A percentile compares a stretch with the other conserved stretches of the same genome.
Evolutionary conservation across 2,329 filamentous ascomycete genomes (phyloP).

Genomic region (Pseudogymnoascus sp.): DNA sequence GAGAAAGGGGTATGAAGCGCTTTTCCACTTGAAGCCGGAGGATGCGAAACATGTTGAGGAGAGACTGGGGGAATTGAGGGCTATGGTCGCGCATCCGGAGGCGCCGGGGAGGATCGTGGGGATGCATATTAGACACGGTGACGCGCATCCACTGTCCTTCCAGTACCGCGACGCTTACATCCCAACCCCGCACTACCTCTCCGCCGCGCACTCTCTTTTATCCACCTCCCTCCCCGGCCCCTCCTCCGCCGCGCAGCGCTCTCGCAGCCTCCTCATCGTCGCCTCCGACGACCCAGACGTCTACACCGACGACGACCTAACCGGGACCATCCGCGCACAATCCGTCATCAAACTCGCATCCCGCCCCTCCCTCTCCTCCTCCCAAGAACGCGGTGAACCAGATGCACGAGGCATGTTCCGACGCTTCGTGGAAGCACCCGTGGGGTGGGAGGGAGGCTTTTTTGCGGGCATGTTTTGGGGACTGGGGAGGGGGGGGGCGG

Average conservation of each 20-base stretch:
- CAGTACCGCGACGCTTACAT: conserved; percentile 73
- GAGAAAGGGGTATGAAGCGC: conserved; percentile 59
- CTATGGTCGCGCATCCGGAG: conserved; percentile 33
- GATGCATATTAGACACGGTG: conserved; percentile 72
- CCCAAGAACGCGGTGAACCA: conserved; percentile 19
- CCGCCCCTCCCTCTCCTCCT: conserved; percentile 33
- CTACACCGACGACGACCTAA: conserved; percentile 56
- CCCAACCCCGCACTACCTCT: conserved; percentile 59
- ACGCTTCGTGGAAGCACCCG: conserved; percentile 64
- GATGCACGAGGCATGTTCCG: conserved; percentile 40
- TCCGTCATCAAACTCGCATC: conserved; percentile 67
- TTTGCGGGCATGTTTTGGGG: conserved; percentile 75
- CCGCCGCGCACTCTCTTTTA: conserved; percentile 48
- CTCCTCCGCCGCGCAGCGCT: conserved; percentile 27
- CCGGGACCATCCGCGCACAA: conserved; percentile 53
- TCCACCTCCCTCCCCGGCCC: conserved; percentile 39
- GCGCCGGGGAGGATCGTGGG: conserved; percentile 51
- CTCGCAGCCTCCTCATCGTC: conserved; percentile 46
- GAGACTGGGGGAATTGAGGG: conserved; percentile 48
- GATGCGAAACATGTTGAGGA: conserved; percentile 57
- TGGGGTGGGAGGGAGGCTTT: conserved; percentile 86
- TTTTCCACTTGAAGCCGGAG: conserved; percentile 60
- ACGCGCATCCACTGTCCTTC: conserved; percentile 66
- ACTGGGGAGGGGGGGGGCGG: conserved; percentile 43
- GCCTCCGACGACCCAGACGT: conserved; percentile 77